Percentiles rank a stretch among this genome's conserved stretches.
Evolutionary conservation across 1,284 basidiomycete species (phyloP).

Genomic region (Waitea zeae): DNA sequence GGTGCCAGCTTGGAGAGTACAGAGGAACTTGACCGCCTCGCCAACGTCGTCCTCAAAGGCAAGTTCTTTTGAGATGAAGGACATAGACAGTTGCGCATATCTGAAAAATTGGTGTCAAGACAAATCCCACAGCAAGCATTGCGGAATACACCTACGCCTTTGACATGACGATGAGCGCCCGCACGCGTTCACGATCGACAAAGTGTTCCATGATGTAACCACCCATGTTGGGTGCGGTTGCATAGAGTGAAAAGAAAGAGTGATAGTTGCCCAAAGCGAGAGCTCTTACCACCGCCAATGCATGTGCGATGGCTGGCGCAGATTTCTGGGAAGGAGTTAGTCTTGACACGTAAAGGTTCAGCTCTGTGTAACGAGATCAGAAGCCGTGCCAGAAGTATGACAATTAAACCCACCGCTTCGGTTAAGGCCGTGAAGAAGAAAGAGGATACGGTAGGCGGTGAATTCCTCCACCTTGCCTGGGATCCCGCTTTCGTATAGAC

Average conservation of each 20-base stretch:
- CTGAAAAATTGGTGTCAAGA: constrained; percentile 21
- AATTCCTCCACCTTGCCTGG: constrained; percentile 89
- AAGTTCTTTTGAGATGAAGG: constrained; percentile 68
- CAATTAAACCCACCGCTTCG: constrained; percentile 52
- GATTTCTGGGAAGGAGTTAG: constrained; percentile 83
- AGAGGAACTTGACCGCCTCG: constrained; percentile 53
- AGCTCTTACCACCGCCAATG: constrained; percentile 77
- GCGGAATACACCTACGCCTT: constrained; percentile 75
- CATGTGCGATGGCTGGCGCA: constrained; percentile 70
- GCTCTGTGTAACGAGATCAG: constrained; percentile 34
- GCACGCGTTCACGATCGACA: constrained; percentile 79
- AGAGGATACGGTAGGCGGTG: constrained; percentile 92
- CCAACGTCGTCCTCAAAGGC: constrained; percentile 57
- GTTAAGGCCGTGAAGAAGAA: constrained; percentile 89
- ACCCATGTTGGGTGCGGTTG: constrained; percentile 88
- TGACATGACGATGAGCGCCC: constrained; percentile 78
- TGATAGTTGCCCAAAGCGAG: constrained; percentile 90
- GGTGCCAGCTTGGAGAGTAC: constrained; percentile 46
- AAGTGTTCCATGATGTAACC: constrained; percentile 99
- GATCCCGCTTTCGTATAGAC: constrained; percentile 86
- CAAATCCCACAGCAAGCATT: constrained; percentile 2
- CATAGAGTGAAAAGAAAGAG: constrained; percentile 76
- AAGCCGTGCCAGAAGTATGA: constrained; percentile 6
- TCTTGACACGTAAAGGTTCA: constrained; percentile 91
- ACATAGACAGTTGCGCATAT: constrained; percentile 63